A percentile compares a stretch with the other conserved stretches of the same genome.
Evolutionary conservation across 2,329 filamentous ascomycete species (phyloP).

Genomic region (Fusarium pseudoanthophilum): DNA sequence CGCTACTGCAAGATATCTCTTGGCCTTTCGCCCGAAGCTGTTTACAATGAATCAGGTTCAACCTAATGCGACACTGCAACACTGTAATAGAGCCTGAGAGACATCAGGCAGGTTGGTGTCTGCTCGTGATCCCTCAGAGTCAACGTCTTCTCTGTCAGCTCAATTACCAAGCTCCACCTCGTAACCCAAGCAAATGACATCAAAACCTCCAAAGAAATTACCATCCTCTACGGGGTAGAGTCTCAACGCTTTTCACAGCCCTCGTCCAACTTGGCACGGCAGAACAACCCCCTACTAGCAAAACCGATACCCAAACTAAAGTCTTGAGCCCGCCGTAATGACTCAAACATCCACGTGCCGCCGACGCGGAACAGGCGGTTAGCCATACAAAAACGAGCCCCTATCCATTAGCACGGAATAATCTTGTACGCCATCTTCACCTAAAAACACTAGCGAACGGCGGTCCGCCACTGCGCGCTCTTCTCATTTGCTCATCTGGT

Average conservation of each 20-base stretch:
- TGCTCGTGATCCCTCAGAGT: background rate
- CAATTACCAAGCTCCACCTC: background rate
- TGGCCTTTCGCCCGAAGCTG: background rate
- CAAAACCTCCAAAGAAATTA: background rate
- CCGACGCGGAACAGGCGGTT: background rate
- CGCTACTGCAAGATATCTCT: background rate
- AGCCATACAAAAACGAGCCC: background rate
- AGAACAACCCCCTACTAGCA: background rate
- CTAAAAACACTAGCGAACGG: background rate
- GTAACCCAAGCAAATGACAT: background rate
- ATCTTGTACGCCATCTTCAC: background rate
- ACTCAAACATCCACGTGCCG: background rate
- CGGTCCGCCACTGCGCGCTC: background rate
- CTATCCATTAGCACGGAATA: conserved; percentile 2
- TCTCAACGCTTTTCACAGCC: background rate
- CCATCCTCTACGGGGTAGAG: no score
- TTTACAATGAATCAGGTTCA: no score
- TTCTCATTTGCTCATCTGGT: background rate
- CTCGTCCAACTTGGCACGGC: background rate
- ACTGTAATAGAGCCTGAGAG: background rate
- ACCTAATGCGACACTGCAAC: no score
- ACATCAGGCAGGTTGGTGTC: background rate
- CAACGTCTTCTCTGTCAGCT: background rate
- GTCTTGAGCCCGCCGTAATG: background rate
- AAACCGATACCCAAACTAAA: background rate